A percentile compares a stretch with the other conserved stretches of the same genome.
Evolutionary conservation across 2,329 filamentous ascomycete species (phyloP).

Genomic region (Aureobasidium zeae): DNA sequence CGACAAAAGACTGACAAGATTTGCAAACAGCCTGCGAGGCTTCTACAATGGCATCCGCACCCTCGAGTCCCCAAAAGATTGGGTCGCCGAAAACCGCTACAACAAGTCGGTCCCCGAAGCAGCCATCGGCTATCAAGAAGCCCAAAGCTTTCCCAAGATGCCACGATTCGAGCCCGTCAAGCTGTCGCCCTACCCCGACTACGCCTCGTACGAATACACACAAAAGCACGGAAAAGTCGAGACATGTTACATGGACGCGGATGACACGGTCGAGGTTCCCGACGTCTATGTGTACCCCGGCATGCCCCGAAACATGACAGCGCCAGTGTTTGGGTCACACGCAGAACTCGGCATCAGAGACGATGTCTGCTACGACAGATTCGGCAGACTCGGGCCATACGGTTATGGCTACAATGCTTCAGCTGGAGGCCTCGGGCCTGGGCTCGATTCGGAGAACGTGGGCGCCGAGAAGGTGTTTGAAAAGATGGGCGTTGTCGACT

Average conservation of each 20-base stretch:
- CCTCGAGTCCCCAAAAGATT: constrained; percentile 32
- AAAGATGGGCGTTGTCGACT: constrained; percentile 39
- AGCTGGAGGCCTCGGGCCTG: constrained; percentile 42
- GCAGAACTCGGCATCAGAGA: constrained; percentile 39
- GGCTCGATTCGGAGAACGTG: constrained; percentile 35
- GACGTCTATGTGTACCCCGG: constrained; percentile 57
- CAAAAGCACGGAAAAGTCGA: constrained; percentile 45
- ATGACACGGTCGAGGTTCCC: constrained; percentile 47
- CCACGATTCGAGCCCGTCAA: constrained; percentile 31
- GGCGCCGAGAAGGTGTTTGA: constrained; percentile 43
- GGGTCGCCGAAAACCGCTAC: constrained; percentile 39
- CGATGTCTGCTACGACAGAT: constrained; percentile 43
- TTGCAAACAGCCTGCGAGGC: constrained; percentile 32
- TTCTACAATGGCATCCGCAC: constrained; percentile 42
- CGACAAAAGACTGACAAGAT: constrained; percentile 36
- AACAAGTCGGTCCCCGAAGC: constrained; percentile 32
- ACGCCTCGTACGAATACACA: constrained; percentile 35
- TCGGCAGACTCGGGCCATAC: constrained; percentile 42
- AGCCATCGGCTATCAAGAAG: constrained; percentile 20
- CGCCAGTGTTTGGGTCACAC: constrained; percentile 41
- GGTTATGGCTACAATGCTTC: constrained; percentile 41
- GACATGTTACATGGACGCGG: constrained; percentile 55
- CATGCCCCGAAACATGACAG: constrained; percentile 40
- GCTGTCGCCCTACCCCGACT: constrained; percentile 40
- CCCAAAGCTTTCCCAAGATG: constrained; percentile 18